Evolutionary conservation across 495 filamentous ascomycete species (phyloP).

Genomic region (Hyaloscypha hepaticicola): DNA sequence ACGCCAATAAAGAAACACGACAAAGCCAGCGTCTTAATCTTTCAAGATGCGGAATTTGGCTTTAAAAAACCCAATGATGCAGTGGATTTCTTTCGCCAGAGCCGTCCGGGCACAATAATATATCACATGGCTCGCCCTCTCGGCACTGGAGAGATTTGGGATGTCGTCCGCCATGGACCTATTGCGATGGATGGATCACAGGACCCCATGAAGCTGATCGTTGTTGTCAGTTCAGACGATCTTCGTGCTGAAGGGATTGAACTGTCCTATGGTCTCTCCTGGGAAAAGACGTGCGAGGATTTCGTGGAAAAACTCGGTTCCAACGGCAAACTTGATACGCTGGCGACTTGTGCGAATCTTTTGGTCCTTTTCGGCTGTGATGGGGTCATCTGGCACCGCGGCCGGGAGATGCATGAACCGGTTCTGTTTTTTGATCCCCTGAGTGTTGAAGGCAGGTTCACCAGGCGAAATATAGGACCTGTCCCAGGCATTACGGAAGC

Average conservation of each 20-base stretch:
- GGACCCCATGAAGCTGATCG: neutral
- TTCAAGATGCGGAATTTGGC: neutral
- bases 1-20: neutral
- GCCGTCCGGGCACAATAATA: neutral
- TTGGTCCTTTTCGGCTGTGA: conserved; percentile 12
- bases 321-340: conserved; percentile 1
- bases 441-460: conserved; percentile 7
- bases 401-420: conserved; percentile 1
- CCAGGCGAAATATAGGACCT: conserved; percentile 2
- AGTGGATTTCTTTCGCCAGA: neutral
- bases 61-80: conserved; percentile 1
- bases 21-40: neutral
- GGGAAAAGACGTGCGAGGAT: conserved; percentile 15
- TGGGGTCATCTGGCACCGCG: conserved; percentile 14
- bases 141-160: conserved; percentile 1
- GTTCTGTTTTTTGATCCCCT: conserved; percentile 8
- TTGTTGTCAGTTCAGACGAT: conserved; percentile 2
- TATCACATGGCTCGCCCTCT: conserved; percentile 5
- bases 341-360: conserved; percentile 11
- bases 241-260: conserved; percentile 8
- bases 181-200: too few relatives aligned
- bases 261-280: conserved; percentile 7
- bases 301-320: conserved; percentile 13
- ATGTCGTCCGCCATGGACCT: conserved; percentile 1
- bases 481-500: conserved; percentile 1